Percentiles rank a stretch among this genome's conserved stretches.
phyloP scores from a whole-genome alignment of 495 filamentous ascomycete genomes.

The Penicillium simplicissimum region DNA sequence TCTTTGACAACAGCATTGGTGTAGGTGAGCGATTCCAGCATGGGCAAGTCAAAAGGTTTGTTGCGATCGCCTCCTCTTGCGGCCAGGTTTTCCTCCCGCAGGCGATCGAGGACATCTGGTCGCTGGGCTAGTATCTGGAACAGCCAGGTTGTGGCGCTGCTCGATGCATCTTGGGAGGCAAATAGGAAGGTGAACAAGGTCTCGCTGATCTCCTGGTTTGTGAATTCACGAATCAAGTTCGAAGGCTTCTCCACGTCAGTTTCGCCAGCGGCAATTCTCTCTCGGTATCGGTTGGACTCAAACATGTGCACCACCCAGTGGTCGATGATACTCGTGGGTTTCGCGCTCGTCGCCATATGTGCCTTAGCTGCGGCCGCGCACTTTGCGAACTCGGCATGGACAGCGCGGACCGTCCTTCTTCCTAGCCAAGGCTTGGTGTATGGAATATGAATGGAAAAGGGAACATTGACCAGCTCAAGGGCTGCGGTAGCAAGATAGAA shows the following conservation, averaged over 20 bases:
- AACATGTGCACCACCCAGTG: slow-evolving; percentile 83
- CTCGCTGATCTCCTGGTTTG: slow-evolving; percentile 84
- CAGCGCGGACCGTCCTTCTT: slow-evolving; percentile 83
- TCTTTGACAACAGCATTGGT: slow-evolving; percentile 89
- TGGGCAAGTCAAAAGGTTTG: slow-evolving; percentile 67
- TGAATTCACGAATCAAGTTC: slow-evolving; percentile 77
- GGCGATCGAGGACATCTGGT: slow-evolving; percentile 77
- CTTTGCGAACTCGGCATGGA: slow-evolving; percentile 78
- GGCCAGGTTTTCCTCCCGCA: slow-evolving; percentile 81
- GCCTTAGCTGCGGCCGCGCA: slow-evolving; percentile 86
- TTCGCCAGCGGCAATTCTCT: slow-evolving; percentile 64
- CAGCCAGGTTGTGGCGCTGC: slow-evolving; percentile 85
- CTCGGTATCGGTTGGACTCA: slow-evolving; percentile 69
- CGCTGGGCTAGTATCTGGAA: slow-evolving; percentile 90
- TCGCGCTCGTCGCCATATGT: slow-evolving; percentile 80
- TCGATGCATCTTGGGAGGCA: slow-evolving; percentile 92
- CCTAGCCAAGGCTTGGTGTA: slow-evolving; percentile 92
- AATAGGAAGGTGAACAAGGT: slow-evolving; percentile 96
- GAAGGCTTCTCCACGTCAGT: slow-evolving; percentile 70
- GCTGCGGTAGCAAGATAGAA: slow-evolving; percentile 92
- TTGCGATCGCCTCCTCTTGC: slow-evolving; percentile 71
- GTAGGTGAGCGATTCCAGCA: slow-evolving; percentile 84
- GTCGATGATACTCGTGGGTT: slow-evolving; percentile 84
- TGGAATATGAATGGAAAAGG: slow-evolving; percentile 77
- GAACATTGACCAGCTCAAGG: slow-evolving; percentile 94